Evolutionary conservation across 1,139 yeast genomes (phyloP).

Genomic region (Hanseniaspora sp.): DNA sequence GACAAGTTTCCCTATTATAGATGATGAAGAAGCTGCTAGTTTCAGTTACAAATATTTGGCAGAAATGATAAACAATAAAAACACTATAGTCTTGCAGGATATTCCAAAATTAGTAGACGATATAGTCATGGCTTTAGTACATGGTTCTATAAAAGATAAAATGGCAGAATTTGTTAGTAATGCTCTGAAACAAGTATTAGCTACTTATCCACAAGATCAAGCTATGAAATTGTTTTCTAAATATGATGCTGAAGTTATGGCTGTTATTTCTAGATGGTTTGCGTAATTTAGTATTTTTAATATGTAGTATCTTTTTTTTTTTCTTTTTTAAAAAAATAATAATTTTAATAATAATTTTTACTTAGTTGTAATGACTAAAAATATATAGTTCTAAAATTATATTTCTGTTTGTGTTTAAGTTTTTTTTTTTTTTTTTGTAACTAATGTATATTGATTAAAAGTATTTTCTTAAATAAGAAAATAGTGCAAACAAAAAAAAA

Average conservation of each 20-base stretch:
- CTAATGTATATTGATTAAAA: too few species aligned
- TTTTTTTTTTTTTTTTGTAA: too few species aligned
- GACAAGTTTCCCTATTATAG: slow-evolving; percentile 64
- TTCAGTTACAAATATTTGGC: slow-evolving; percentile 67
- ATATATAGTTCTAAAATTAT: not conserved
- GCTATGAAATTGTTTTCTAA: slow-evolving; percentile 55
- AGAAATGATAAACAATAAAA: slow-evolving; percentile 45
- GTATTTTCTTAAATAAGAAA: too few species aligned
- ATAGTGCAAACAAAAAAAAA: too few species aligned
- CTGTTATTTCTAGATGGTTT: slow-evolving; percentile 54
- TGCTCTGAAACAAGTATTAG: slow-evolving; percentile 43
- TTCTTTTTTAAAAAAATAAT: too few species aligned
- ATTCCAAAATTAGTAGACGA: slow-evolving; percentile 38
- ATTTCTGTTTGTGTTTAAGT: too few species aligned
- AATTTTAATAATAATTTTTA: too few species aligned
- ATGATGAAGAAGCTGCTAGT: slow-evolving; percentile 87
- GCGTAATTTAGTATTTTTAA: slow-evolving; percentile 24
- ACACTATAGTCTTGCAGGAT: slow-evolving; percentile 40
- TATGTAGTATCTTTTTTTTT: not conserved
- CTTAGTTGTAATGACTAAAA: not conserved
- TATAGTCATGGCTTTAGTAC: slow-evolving; percentile 66
- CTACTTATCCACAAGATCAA: slow-evolving; percentile 44
- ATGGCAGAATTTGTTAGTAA: slow-evolving; percentile 55
- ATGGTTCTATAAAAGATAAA: slow-evolving; percentile 56
- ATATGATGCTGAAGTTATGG: slow-evolving; percentile 52